Evolutionary conservation across 768 basidiomycete genomes (phyloP), one percentile per base, ranked within the genome.

Genomic region (Hypsizygus marmoreus): DNA sequence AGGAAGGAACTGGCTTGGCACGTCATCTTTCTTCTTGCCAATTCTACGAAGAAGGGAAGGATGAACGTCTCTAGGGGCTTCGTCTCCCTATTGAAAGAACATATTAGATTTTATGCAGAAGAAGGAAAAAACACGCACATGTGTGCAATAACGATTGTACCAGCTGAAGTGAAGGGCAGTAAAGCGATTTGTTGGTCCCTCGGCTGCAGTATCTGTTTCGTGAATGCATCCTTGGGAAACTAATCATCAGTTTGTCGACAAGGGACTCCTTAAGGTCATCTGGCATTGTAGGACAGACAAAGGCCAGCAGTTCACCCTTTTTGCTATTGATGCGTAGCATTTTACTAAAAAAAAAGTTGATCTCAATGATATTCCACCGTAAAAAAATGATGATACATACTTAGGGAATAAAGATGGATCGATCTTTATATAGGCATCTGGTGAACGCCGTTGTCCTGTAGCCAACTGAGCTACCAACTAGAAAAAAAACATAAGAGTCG

Each of bases 101-200:
- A n/a, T n/a, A n/a, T n/a, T n/a, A n/a, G n/a, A n/a, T n/a, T n/a
- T n/a, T n/a, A n/a, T n/a, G n/a, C n/a, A n/a, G n/a, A n/a, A n/a
- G n/a, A n/a, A n/a, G n/a, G n/a, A n/a, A n/a, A n/a, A 39, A 39
- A 39, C 14, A 4, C 23, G 17, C 24, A 39, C 37, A 14, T 39
- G 24, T 14, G 37, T 39, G 24, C 24, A 39, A 12, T 39, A 39
- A 19, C 14, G 37, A 39, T 39, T 39, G 23, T 39, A 39, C 37
- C 37, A 39, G 13, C 24, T 25, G 17, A 39, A 19, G 19, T 39
- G 37, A 25, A 39, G 37, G 8, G 23, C 12, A 14, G 14, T 10
- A 12, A 39, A 39, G 37, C 24, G 28, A 25, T 39, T 39, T n/a
- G 24, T 39, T 23, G 28, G 24, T 4, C 23, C 37, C 23, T 39